phyloP scores from a whole-genome alignment of 208 protist genomes.

The Vickermania ingenoplastis region DNA sequence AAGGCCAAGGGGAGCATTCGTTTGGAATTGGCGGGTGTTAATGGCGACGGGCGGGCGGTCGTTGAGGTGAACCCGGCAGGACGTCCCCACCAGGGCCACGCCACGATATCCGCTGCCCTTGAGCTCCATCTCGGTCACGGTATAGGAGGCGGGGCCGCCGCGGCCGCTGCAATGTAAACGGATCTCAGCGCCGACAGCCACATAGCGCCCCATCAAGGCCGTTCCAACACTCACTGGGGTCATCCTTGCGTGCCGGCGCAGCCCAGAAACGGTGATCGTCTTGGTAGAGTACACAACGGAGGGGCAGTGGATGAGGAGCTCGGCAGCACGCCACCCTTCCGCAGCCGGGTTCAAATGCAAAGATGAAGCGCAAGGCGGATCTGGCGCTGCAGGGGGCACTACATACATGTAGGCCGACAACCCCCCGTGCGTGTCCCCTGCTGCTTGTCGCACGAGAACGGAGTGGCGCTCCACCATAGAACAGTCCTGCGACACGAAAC shows the following conservation, averaged over 20 bases:
- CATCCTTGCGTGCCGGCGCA: slow-evolving; percentile 12
- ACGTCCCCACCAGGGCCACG: slow-evolving; percentile 30
- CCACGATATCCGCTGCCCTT: slow-evolving; percentile 39
- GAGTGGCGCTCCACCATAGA: neutral
- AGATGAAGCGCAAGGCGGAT: neutral
- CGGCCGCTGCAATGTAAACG: slow-evolving; percentile 19
- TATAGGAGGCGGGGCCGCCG: slow-evolving; percentile 15
- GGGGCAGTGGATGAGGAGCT: slow-evolving; percentile 14
- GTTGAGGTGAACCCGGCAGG: slow-evolving; percentile 54
- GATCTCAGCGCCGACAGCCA: slow-evolving; percentile 23
- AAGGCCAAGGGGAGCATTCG: slow-evolving; percentile 12
- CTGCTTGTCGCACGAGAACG: neutral
- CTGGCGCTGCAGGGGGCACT: neutral
- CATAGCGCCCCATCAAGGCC: slow-evolving; percentile 33
- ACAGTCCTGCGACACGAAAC: neutral
- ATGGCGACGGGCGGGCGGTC: slow-evolving; percentile 1
- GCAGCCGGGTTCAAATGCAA: too few relatives aligned
- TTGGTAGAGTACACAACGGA: slow-evolving; percentile 12
- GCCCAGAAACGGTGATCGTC: slow-evolving; percentile 19
- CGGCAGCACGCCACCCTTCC: neutral
- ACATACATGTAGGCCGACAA: neutral
- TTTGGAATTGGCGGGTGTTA: neutral
- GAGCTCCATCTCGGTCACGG: slow-evolving; percentile 29
- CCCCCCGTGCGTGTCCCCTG: too few relatives aligned
- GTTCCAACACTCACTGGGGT: slow-evolving; percentile 30